Evolutionary conservation across 331 rosid species (phyloP), one percentile per base, ranked within the genome.

Genomic region (Phaseolus coccineus): DNA sequence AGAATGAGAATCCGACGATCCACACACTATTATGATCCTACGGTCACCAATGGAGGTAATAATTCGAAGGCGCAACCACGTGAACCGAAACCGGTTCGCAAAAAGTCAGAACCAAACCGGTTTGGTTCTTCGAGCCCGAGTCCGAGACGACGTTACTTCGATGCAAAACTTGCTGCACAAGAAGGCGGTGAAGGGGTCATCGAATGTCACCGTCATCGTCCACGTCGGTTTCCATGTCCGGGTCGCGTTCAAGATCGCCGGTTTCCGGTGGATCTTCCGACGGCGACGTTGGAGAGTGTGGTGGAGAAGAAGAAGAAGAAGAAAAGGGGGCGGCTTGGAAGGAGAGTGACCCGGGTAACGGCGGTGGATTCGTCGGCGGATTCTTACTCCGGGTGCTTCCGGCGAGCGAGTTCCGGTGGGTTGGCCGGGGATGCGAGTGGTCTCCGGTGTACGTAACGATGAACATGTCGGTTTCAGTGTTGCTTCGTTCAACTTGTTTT

Each of bases 351-450:
- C 3, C 27, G 0, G 59, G 39, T 16, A 61, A 71, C 8, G 56
- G 4, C 1, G 46, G 30, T 0, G 47, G 76, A n/a, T 61, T 35
- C 25, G 35, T 30, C 3, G 51, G 7, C 15, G 76, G 70, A 16
- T 61, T 35, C 79, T 87, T 92, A 63, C 37, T 78, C 8, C 96
- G 86, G 22, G 92, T 83, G 69, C 93, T 90, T 0, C 97, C 97
- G 6, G 96, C 93, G 10, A 94, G 97, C 0, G 94, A 89, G 84
- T 90, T 94, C 58, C 96, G 85, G 74, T 91, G 97, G n/a, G 92
- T 85, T 0, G 98, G 97, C 28, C 84, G 89, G 4, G 96, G 91
- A 76, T 94, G 98, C 2, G 75, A 42, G 81, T 94, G 98, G 3
- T 94, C 97, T 30, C 97, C 97, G 42, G 94, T 76, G 86, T 88